Conservation (phyloP, 192 early-diverging fungal species). For the Lobosporangium transversale region DNA sequence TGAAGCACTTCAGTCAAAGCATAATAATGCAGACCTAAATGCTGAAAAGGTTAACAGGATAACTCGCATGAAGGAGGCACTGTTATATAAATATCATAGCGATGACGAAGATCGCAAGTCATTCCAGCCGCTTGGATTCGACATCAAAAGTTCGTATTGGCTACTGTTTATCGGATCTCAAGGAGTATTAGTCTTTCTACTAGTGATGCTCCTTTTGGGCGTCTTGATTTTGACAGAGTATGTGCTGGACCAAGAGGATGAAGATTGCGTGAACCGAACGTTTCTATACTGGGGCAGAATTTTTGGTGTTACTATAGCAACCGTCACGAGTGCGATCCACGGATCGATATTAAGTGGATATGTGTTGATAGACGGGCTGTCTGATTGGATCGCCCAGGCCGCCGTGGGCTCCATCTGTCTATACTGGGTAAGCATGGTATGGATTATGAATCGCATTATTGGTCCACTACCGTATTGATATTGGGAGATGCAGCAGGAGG, state of each 20-base stretch:
- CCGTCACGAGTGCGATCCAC: constrained; percentile 34
- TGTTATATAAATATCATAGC: too few relatives aligned
- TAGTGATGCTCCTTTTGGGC: constrained; percentile 25
- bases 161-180: constrained; percentile 15
- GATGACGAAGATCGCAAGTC: too few relatives aligned
- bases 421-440: constrained; percentile 30
- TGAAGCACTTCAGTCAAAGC: too few relatives aligned
- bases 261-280: constrained; percentile 6
- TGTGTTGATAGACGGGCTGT: constrained; percentile 34
- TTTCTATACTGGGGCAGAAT: constrained; percentile 31
- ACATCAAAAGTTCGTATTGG: constrained; percentile 18
- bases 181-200: constrained; percentile 10
- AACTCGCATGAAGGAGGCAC: too few relatives aligned
- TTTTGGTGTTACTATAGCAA: constrained; percentile 21
- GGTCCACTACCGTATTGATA: constrained; percentile 33
- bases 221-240: constrained; percentile 46
- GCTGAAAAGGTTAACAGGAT: too few relatives aligned
- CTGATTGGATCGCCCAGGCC: constrained; percentile 50
- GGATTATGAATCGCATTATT: constrained; percentile 20
- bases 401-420: constrained; percentile 16
- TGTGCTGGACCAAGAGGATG: constrained; percentile 40
- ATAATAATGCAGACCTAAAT: too few relatives aligned
- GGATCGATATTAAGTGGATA: constrained; percentile 43
- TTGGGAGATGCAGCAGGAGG: too few relatives aligned
- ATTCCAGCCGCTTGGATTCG: too few relatives aligned